Evolutionary conservation across 805 yeast genomes (phyloP), one percentile per base, ranked within the genome.

Genomic region (Wickerhamomyces ciferrii): DNA sequence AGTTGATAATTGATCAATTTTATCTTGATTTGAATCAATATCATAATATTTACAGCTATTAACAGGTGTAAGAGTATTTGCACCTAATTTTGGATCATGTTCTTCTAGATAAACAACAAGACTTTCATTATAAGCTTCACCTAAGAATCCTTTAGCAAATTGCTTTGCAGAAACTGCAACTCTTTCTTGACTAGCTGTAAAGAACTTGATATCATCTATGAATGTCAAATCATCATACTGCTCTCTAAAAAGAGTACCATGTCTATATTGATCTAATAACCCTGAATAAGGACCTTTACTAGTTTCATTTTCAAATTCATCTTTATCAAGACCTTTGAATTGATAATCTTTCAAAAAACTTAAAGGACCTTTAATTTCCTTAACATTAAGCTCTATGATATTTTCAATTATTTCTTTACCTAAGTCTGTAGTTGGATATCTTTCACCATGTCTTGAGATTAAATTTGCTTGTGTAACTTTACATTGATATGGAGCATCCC

Each of bases 391-490:
- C 11, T 27, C 14, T 13, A 8, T 5, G 31, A 27, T 27, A 27
- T 27, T 27, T 27, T 8, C 31, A 27, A 14, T 32, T 21, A 18
- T 17, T 77, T 78, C 20, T 63, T 63, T 44, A 79, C 67, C 32
- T 73, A 43, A 11, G 24, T 44, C 3, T 25, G 45, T 44, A 10
- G 67, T 65, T 13, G 78, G 81, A 57, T 67, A 79, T 43, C 86
- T 68, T 56, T 79, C 85, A 15, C 84, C 85, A 50, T 81, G 86
- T 51, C 86, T 71, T 46, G 70, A 65, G 32, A 74, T 53, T 51
- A 74, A 57, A 51, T 75, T 75, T 7, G 77, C 84, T 58, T 80
- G 84, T 49, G 77, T 79, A 41, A 79, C 68, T 0, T 61, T 53
- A 58, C 84, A 78, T 32, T 70, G 70, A 1, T 54, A 60, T n/a